Conservation (phyloP, 768 basidiomycete genomes). For the Boletus bicolor region DNA sequence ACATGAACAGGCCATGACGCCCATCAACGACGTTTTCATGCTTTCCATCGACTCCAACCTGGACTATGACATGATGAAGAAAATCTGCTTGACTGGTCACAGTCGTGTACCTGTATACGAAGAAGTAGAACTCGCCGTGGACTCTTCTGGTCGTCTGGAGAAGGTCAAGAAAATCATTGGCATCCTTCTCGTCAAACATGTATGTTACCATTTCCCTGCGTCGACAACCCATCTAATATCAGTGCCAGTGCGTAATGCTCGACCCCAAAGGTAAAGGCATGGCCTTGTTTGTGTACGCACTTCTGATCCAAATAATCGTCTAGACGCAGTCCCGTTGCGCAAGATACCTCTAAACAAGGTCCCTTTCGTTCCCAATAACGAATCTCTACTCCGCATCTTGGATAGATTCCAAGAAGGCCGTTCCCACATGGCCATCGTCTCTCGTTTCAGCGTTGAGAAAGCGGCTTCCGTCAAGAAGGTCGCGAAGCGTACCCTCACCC, state of each 20-base stretch:
- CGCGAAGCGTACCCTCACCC: constrained; percentile 76
- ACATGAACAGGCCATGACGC: constrained; percentile 66
- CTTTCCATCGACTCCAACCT: constrained; percentile 79
- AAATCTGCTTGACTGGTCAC: constrained; percentile 76
- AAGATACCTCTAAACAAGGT: constrained; percentile 85
- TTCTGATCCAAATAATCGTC: background rate
- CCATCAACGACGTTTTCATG: constrained; percentile 81
- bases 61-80: constrained; percentile 74
- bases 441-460: constrained; percentile 68
- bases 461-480: constrained; percentile 81
- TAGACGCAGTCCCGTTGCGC: constrained; percentile 79
- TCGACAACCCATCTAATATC: background rate
- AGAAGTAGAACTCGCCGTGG: constrained; percentile 61
- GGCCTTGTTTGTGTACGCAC: background rate
- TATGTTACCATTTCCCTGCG: constrained; percentile 14
- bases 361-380: constrained; percentile 82
- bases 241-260: constrained; percentile 61
- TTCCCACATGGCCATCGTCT: constrained; percentile 90
- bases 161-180: constrained; percentile 83
- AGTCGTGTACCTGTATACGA: constrained; percentile 83
- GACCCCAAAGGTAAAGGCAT: constrained; percentile 67
- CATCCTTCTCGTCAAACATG: constrained; percentile 82
- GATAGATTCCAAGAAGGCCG: constrained; percentile 89
- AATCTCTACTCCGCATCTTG: constrained; percentile 78
- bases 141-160: constrained; percentile 34